Evolutionary conservation across 331 rosid genomes (phyloP).

Genomic region (Spiraea crenata): DNA sequence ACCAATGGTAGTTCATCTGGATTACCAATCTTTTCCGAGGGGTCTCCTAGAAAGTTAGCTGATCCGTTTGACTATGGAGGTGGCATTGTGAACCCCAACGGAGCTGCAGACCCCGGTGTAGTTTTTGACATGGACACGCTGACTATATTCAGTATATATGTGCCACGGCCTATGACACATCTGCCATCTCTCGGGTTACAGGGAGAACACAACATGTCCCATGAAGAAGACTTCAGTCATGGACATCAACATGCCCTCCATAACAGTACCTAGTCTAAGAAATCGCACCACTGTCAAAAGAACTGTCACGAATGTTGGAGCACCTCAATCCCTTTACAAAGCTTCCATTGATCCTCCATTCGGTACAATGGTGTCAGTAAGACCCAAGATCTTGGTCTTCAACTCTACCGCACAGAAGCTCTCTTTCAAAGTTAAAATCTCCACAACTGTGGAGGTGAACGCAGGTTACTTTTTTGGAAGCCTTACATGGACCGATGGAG

Average conservation of each 20-base stretch:
- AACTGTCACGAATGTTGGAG: constrained; percentile 49
- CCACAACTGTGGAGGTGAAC: constrained; percentile 27
- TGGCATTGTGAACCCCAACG: constrained; percentile 48
- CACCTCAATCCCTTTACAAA: constrained; percentile 28
- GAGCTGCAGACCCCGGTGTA: constrained; percentile 53
- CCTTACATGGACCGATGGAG: constrained; percentile 50
- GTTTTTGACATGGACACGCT: constrained; percentile 39
- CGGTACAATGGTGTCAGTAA: constrained; percentile 34
- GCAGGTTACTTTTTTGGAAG: constrained; percentile 42
- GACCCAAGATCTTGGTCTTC: constrained; percentile 40
- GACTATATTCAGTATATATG: constrained; percentile 50
- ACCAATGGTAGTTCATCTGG: constrained; percentile 40
- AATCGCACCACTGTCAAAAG: constrained; percentile 33
- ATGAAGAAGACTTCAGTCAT: constrained; percentile 26
- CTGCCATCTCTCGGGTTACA: constrained; percentile 35
- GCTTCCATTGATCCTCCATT: constrained; percentile 33
- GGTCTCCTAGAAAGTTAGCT: constrained; percentile 45
- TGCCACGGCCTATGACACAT: constrained; percentile 35
- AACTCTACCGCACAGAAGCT: constrained; percentile 31
- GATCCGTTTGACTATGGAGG: constrained; percentile 54
- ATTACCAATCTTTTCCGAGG: constrained; percentile 40
- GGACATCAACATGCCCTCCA: constrained; percentile 50
- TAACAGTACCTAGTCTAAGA: constrained; percentile 40
- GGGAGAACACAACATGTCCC: constrained; percentile 38
- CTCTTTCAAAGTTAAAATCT: constrained; percentile 32